These are phyloP conservation scores for Ceratopteris richardii DNA, from an alignment of 75 land plant genomes.

Conservation along the genomic window DNA sequence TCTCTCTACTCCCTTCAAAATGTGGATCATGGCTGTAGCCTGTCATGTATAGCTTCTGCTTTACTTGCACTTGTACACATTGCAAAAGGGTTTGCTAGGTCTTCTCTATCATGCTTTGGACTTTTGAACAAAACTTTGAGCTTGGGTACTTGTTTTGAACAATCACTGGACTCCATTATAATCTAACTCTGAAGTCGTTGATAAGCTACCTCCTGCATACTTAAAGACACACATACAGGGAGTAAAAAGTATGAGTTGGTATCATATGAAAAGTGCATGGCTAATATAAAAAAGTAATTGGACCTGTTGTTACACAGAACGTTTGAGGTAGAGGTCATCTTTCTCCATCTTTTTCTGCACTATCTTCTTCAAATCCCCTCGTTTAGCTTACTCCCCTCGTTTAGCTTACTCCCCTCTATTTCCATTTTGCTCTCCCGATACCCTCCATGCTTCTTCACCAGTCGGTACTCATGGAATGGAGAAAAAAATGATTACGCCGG, in stretches of 20 bases:
- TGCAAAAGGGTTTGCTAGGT: slow-evolving; percentile 51
- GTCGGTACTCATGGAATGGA: too few species aligned
- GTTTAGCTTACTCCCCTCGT: background rate
- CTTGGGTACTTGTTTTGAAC: slow-evolving; percentile 75
- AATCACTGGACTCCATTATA: slow-evolving; percentile 67
- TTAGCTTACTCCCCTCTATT: background rate
- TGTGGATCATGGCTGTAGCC: slow-evolving; percentile 69
- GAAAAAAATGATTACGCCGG: too few species aligned
- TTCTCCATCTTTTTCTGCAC: background rate
- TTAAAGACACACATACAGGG: too few species aligned
- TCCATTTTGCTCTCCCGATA: background rate
- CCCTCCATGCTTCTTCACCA: background rate
- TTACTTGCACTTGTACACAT: slow-evolving; percentile 66
- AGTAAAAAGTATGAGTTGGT: too few species aligned
- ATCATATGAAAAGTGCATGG: too few species aligned
- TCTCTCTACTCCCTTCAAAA: slow-evolving; percentile 76
- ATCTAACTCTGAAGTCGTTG: slow-evolving; percentile 64
- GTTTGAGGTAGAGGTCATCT: background rate
- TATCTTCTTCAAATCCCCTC: background rate
- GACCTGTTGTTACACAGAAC: slow-evolving; percentile 61
- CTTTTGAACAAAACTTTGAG: slow-evolving; percentile 46
- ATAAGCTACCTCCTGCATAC: slow-evolving; percentile 51
- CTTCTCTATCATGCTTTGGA: slow-evolving; percentile 43
- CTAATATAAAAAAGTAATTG: too few species aligned
- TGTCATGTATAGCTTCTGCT: slow-evolving; percentile 76